These are phyloP conservation scores for Aspergillus sp. DNA, from an alignment of 2,329 filamentous ascomycete genomes.

Conservation along the genomic window DNA sequence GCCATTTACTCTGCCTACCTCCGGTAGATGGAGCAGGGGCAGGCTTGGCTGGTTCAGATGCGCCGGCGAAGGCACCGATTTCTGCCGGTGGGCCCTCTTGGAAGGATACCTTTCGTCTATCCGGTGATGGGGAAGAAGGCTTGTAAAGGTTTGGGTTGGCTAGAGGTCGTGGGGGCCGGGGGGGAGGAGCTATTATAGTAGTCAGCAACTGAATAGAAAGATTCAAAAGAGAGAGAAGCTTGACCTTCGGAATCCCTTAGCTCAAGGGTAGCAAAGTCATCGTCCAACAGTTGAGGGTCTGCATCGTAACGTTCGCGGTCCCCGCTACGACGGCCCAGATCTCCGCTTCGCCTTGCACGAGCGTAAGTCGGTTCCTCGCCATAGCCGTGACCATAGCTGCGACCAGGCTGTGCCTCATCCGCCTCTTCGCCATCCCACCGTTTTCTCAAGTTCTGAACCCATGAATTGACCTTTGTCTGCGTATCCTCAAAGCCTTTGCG, in stretches of 20 bases:
- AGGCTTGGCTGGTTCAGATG: conserved; percentile 50
- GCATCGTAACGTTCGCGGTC: conserved; percentile 92
- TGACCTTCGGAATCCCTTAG: conserved; percentile 54
- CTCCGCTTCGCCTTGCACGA: conserved; percentile 52
- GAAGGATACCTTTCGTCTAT: conserved; percentile 48
- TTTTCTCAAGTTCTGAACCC: conserved; percentile 88
- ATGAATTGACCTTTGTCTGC: conserved; percentile 83
- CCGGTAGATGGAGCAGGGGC: conserved; percentile 37
- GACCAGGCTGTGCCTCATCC: conserved; percentile 44
- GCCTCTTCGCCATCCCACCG: conserved; percentile 82
- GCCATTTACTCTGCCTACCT: conserved; percentile 85
- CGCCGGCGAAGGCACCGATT: conserved; percentile 64
- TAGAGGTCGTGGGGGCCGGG: conserved; percentile 53
- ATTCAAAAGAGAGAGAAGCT: conserved; percentile 1
- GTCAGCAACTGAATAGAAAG: conserved; percentile 2
- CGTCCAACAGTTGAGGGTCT: conserved; percentile 79
- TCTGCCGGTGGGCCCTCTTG: conserved; percentile 65
- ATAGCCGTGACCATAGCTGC: conserved; percentile 23
- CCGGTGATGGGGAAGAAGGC: conserved; percentile 50
- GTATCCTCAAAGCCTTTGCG: conserved; percentile 92
- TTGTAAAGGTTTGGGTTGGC: conserved; percentile 78
- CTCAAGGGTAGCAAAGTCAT: conserved; percentile 70
- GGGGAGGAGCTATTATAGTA: conserved; percentile 41
- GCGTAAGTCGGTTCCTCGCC: conserved; percentile 31
- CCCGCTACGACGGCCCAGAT: conserved; percentile 62